A percentile compares a stretch with the other conserved stretches of the same genome.
Conservation (phyloP, 192 early-diverging fungal species). For the Oehlia diaphana region DNA sequence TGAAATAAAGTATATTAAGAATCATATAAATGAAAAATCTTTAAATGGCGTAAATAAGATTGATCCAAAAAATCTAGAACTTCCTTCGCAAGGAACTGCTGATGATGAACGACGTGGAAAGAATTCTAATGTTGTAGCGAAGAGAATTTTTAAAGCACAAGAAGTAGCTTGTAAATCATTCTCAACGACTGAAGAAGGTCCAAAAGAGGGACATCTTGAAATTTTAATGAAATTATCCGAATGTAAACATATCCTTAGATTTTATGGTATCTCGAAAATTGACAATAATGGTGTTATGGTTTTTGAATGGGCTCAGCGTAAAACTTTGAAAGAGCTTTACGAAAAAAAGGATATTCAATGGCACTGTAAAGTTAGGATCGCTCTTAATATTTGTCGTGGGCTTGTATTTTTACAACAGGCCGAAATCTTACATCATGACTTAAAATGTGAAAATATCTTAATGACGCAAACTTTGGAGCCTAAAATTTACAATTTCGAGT, state of each 20-base stretch:
- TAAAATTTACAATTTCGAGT: conserved; percentile 22
- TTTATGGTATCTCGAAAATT: conserved; percentile 3
- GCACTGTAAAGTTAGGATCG: conserved; percentile 10
- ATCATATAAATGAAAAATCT: too few species aligned
- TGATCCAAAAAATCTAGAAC: too few species aligned
- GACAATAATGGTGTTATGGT: not conserved
- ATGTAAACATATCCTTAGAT: conserved; percentile 14
- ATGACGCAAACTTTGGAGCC: not conserved
- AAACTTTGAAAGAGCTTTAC: conserved; percentile 13
- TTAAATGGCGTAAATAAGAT: too few species aligned
- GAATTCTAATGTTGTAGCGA: too few species aligned
- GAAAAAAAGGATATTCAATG: not conserved
- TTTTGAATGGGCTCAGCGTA: conserved; percentile 22
- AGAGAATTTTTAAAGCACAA: too few species aligned
- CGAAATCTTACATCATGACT: conserved; percentile 21
- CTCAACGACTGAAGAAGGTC: not conserved
- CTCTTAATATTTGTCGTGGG: conserved; percentile 19
- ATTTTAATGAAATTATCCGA: conserved; percentile 2
- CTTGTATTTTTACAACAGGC: conserved; percentile 15
- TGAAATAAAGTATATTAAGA: too few species aligned
- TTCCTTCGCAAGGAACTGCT: too few species aligned
- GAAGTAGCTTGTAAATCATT: not conserved
- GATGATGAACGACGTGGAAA: too few species aligned
- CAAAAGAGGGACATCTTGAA: not conserved
- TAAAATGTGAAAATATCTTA: conserved; percentile 22